Base-by-base conservation (phyloP, 2,329 filamentous ascomycete genomes). In the Colletotrichum costaricense region DNA sequence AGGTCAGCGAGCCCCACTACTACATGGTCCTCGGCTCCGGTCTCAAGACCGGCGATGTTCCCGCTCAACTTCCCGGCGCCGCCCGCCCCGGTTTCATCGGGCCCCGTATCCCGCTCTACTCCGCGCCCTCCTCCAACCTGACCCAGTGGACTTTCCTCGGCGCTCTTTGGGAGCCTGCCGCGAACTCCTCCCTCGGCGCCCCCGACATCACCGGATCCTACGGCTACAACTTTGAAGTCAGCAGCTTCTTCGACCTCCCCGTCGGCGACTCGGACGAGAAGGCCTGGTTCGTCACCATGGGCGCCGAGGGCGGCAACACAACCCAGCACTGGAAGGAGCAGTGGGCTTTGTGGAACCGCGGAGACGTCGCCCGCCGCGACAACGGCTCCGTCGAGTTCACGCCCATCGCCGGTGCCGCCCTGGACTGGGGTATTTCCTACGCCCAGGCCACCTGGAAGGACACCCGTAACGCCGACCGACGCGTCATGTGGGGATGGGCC, bases 21-120 rank as follows among this genome's bases (percentile, higher is more conserved):
- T 75, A 75, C 63, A 73, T 75, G 74, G 73, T 75, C 6, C 62
- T 75, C 28, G 74, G 72, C 35, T 75, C 74, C 58, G 74, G 74
- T 19, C 65, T 75, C 72, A 75, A 75, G 67, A 58, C 72, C 38
- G 67, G 49, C 38, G 64, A 74, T 11, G 74, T 75, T 5, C 74
- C 74, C 56, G 67, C 54, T 33, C 12, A 46, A 26, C 72, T 75
- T 12, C 72, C 72, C 52, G 72, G 64, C 26, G 74, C 74, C 64
- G 74, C 72, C 24, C 74, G 74, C 59, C 74, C 74, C 24, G 74
- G 74, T 49, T 75, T 75, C 57, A 67, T 75, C 64, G 74, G 74
- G 3, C 72, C 74, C 9, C 74, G 74, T 14, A 63, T 75, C 33
- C 74, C 74, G 14, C 74, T 75, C 6, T 75, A 75, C 60, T 71